These are phyloP conservation scores for Aureobasidium mangrovei DNA, from an alignment of 2,329 filamentous ascomycete species.

Conservation along the genomic window DNA sequence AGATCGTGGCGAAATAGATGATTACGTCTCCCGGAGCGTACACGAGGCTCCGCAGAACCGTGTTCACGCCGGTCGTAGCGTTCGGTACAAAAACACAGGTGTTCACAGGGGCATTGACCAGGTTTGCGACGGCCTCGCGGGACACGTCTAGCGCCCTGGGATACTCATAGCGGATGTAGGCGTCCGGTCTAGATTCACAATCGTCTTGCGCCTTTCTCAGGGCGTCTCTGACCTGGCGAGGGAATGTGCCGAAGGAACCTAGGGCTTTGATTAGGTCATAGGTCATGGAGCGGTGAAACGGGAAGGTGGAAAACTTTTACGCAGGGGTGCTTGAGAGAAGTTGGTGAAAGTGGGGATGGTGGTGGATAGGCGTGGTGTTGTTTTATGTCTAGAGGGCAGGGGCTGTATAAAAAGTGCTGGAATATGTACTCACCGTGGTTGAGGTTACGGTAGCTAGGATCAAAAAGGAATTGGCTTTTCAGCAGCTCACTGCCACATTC, in stretches of 20 bases:
- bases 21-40: constrained; percentile 67
- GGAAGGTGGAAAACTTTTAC: background rate
- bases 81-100: constrained; percentile 73
- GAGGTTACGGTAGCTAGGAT: constrained; percentile 58
- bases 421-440: constrained; percentile 57
- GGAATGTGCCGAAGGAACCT: constrained; percentile 76
- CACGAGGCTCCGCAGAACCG: constrained; percentile 63
- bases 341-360: background rate
- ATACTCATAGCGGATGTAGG: constrained; percentile 64
- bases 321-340: background rate
- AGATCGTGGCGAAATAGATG: constrained; percentile 69
- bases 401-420: constrained; percentile 3
- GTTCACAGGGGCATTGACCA: constrained; percentile 57
- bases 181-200: constrained; percentile 61
- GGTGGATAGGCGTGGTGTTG: background rate
- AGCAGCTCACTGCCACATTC: constrained; percentile 36
- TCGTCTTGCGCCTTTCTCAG: constrained; percentile 58
- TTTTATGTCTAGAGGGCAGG: background rate
- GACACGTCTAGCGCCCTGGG: constrained; percentile 54
- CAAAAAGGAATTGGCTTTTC: constrained; percentile 58
- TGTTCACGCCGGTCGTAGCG: constrained; percentile 70
- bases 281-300: background rate
- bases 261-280: background rate
- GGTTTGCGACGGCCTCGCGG: constrained; percentile 53
- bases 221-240: constrained; percentile 50